These are phyloP conservation scores for Heliamphora pulchella DNA, from an alignment of 179 eudicot species.

Conservation along the genomic window DNA sequence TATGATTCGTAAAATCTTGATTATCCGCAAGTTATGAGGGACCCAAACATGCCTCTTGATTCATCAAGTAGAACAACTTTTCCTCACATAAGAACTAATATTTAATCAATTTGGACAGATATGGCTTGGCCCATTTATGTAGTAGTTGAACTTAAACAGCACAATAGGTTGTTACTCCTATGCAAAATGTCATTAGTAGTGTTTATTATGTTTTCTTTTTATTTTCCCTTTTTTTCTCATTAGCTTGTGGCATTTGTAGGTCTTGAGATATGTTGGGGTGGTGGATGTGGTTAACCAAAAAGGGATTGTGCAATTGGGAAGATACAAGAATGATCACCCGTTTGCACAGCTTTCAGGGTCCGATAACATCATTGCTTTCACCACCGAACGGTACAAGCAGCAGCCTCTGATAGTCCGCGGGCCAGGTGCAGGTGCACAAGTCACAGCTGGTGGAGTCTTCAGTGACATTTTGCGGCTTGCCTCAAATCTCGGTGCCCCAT, in stretches of 20 bases:
- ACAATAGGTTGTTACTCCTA: background rate
- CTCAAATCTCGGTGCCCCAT: conserved; percentile 94
- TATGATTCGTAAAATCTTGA: background rate
- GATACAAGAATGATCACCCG: conserved; percentile 88
- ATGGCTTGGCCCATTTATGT: background rate
- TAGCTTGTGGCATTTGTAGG: conserved; percentile 40
- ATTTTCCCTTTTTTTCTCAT: background rate
- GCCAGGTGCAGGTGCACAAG: conserved; percentile 96
- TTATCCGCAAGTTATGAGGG: background rate
- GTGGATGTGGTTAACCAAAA: conserved; percentile 66
- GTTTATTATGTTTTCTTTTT: background rate
- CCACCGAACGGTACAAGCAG: conserved; percentile 71
- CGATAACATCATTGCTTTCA: conserved; percentile 84
- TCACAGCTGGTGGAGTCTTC: conserved; percentile 94
- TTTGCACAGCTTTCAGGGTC: conserved; percentile 97
- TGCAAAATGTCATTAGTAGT: background rate
- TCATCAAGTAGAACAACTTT: background rate
- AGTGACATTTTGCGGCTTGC: conserved; percentile 87
- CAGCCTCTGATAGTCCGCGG: conserved; percentile 94
- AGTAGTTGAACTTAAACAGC: background rate
- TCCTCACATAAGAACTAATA: background rate
- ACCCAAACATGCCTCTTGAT: background rate
- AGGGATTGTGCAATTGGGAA: conserved; percentile 62
- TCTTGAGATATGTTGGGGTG: conserved; percentile 85
- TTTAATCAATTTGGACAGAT: background rate